Evolutionary conservation across 768 basidiomycete species (phyloP).

Genomic region (Pleurotus citrinopileatus): DNA sequence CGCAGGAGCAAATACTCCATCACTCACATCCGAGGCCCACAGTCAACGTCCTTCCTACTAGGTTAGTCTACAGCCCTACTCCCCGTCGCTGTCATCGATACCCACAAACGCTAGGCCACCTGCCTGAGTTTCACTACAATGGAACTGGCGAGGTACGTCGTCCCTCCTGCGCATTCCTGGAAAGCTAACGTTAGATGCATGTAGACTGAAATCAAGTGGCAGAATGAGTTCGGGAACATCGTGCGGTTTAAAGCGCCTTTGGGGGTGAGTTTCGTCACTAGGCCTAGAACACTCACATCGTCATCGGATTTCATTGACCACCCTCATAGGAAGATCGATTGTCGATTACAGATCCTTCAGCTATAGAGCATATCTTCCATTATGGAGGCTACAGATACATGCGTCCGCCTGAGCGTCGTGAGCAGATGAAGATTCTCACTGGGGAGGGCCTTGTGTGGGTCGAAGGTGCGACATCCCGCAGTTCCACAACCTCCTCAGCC

Average conservation of each 20-base stretch:
- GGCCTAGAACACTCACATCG: too few relatives aligned
- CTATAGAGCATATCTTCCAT: not conserved
- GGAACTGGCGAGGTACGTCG: constrained; percentile 36
- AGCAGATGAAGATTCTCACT: not conserved
- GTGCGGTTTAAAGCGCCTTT: constrained; percentile 50
- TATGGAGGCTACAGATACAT: not conserved
- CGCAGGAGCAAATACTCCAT: constrained; percentile 37
- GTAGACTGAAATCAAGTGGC: constrained; percentile 50
- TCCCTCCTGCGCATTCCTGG: not conserved
- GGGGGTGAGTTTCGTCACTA: constrained; percentile 45
- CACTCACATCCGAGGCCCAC: constrained; percentile 45
- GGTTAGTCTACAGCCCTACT: too few relatives aligned
- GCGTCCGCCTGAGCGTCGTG: not conserved
- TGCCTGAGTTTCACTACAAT: constrained; percentile 47
- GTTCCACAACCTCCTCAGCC: constrained; percentile 15
- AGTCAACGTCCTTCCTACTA: constrained; percentile 44
- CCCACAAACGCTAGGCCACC: constrained; percentile 34
- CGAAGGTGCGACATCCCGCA: constrained; percentile 10
- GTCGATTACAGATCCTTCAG: not conserved
- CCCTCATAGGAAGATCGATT: not conserved
- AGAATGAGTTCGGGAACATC: constrained; percentile 44
- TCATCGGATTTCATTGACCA: too few relatives aligned
- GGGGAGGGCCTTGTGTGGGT: not conserved
- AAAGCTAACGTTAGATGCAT: not conserved
- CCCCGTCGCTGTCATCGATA: too few relatives aligned